Evolutionary conservation across 208 protist species (phyloP), one percentile per base, ranked within the genome.

Genomic region (Leishmania aethiopica): DNA sequence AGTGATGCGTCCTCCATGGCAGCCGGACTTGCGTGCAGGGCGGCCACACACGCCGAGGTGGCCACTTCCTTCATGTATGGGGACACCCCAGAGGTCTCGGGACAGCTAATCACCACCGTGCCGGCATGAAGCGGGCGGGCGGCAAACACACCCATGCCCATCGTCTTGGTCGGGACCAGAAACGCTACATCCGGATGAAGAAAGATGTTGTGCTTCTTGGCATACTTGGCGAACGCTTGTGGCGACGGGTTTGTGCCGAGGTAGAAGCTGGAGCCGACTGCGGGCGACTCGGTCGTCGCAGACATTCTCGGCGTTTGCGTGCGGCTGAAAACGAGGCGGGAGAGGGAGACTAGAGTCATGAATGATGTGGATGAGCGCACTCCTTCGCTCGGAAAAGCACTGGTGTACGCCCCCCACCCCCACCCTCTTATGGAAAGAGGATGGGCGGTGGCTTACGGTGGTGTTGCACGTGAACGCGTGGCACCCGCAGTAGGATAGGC

Each of bases 161-260:
- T 97, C 37, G 91, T 92, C 75, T 93, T 93, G 69, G 93, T 96
- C 0, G 93, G 93, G 51, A 96, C 89, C 40, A 97, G 90, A 75
- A 97, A 95, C n/a, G 88, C 92, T 1, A 95, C 88, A 84, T 97
- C 89, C 2, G 95, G 93, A 83, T 94, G 89, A 17, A 97, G 89
- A 75, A 96, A 96, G 76, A 97, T 92, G 55, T 89, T 89, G 15
- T 84, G 84, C 79, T 88, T 91, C 84, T 96, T 96, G 17, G 92
- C 86, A 86, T 91, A 97, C 53, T 87, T 90, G 70, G 66, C 85
- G 79, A 97, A 95, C 3, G 64, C 67, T 19, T 92, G 79, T 11
- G 89, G 88, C 2, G 89, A 92, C 2, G 89, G 92, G 35, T 95
- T 91, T 25, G 81, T 82, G 13, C 90, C 94, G 25, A 97, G 86